These are phyloP conservation scores for Carex parvula DNA, from an alignment of 176 grass and related monocot species.

Conservation along the genomic window DNA sequence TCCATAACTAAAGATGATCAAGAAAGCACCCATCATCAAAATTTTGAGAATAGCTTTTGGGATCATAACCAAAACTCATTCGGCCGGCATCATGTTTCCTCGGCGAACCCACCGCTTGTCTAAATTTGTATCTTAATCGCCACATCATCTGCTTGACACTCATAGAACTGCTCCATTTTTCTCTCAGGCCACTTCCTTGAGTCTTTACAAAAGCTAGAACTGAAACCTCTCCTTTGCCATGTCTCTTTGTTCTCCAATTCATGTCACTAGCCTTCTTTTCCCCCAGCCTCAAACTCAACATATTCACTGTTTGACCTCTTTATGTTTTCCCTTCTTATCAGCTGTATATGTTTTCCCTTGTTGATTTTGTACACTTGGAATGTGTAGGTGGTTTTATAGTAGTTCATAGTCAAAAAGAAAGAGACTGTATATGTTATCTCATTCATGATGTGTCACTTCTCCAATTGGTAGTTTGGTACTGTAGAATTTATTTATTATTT, in stretches of 20 bases:
- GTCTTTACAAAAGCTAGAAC: neutral
- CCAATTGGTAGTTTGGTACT: neutral
- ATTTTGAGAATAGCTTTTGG: constrained; percentile 34
- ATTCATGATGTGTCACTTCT: neutral
- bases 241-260: neutral
- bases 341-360: neutral
- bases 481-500: neutral
- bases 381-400: neutral
- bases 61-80: constrained; percentile 30
- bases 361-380: neutral
- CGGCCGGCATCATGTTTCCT: neutral
- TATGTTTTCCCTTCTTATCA: neutral
- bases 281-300: constrained; percentile 8
- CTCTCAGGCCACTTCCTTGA: neutral
- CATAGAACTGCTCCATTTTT: neutral
- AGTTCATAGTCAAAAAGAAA: neutral
- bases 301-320: neutral
- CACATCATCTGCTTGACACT: constrained; percentile 22
- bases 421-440: neutral
- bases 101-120: neutral
- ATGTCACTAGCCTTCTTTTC: neutral
- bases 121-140: constrained; percentile 17
- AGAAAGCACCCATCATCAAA: constrained; percentile 33
- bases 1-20: neutral
- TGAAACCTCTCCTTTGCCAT: neutral